A percentile compares a stretch with the other conserved stretches of the same genome.
Evolutionary conservation across 2,329 filamentous ascomycete genomes (phyloP).

Genomic region (Nemania abortiva): DNA sequence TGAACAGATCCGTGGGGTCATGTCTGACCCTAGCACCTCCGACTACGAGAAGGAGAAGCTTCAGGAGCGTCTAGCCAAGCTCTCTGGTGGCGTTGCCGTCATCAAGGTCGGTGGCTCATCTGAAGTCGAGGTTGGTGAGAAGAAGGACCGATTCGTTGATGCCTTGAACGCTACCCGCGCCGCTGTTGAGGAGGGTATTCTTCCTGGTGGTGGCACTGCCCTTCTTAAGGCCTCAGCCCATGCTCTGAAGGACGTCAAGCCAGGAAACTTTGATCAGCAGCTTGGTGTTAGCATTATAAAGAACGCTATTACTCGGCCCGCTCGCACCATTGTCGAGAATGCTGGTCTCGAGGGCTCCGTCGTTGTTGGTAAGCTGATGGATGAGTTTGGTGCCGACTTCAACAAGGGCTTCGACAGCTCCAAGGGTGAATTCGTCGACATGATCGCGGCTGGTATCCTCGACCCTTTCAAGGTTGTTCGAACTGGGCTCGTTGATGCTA

Average conservation of each 20-base stretch:
- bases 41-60: constrained; percentile 99
- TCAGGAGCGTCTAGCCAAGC: constrained; percentile 98
- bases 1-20: constrained; percentile 98
- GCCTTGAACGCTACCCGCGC: constrained; percentile 97
- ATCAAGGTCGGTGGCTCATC: constrained; percentile 99
- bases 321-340: constrained; percentile 96
- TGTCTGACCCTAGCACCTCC: constrained; percentile 91
- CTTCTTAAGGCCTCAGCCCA: constrained; percentile 97
- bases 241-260: constrained; percentile 84
- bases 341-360: constrained; percentile 96
- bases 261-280: constrained; percentile 98
- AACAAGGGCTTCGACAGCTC: constrained; percentile 98
- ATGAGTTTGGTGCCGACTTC: constrained; percentile 92
- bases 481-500: constrained; percentile 93
- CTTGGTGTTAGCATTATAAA: constrained; percentile 98
- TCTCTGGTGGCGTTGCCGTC: constrained; percentile 97
- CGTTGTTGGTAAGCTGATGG: constrained; percentile 96
- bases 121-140: constrained; percentile 98
- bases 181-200: constrained; percentile 98
- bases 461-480: constrained; percentile 99
- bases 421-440: constrained; percentile 98
- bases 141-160: constrained; percentile 99
- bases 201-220: constrained; percentile 97
- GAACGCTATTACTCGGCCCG: constrained; percentile 96
- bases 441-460: constrained; percentile 96